phyloP scores from a whole-genome alignment of 768 basidiomycete species.

The Mycena leptocephala region DNA sequence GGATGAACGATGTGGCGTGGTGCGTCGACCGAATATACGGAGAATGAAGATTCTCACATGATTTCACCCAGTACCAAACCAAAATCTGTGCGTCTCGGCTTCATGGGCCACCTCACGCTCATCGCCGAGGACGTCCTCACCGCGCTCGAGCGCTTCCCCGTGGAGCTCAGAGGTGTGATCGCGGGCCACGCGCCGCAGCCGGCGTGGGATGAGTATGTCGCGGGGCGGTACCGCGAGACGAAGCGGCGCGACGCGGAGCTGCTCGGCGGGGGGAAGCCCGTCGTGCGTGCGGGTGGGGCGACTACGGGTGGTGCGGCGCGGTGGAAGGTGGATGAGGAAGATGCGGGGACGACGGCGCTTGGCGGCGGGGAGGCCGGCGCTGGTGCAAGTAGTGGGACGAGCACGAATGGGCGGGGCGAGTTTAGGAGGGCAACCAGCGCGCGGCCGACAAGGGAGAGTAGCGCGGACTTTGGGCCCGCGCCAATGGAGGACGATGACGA shows the following conservation, averaged over 20 bases:
- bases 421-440: constrained; percentile 67
- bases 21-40: constrained; percentile 47
- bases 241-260: constrained; percentile 85
- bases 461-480: constrained; percentile 77
- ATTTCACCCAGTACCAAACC: constrained; percentile 70
- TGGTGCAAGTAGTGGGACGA: not conserved
- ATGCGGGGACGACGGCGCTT: constrained; percentile 42
- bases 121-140: constrained; percentile 96
- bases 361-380: constrained; percentile 8
- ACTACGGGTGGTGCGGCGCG: constrained; percentile 50
- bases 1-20: constrained; percentile 84
- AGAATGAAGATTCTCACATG: not conserved
- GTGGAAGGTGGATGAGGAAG: constrained; percentile 85
- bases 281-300: constrained; percentile 55
- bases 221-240: constrained; percentile 88
- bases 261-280: constrained; percentile 91
- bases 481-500: constrained; percentile 63
- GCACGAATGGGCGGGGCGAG: constrained; percentile 64
- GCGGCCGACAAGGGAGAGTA: constrained; percentile 64
- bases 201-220: constrained; percentile 93
- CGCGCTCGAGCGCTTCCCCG: constrained; percentile 90
- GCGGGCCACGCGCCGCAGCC: constrained; percentile 79
- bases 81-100: constrained; percentile 88
- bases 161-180: constrained; percentile 79
- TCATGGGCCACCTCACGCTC: constrained; percentile 97